Conservation (phyloP, 495 filamentous ascomycete species). For the Letharia lupina region DNA sequence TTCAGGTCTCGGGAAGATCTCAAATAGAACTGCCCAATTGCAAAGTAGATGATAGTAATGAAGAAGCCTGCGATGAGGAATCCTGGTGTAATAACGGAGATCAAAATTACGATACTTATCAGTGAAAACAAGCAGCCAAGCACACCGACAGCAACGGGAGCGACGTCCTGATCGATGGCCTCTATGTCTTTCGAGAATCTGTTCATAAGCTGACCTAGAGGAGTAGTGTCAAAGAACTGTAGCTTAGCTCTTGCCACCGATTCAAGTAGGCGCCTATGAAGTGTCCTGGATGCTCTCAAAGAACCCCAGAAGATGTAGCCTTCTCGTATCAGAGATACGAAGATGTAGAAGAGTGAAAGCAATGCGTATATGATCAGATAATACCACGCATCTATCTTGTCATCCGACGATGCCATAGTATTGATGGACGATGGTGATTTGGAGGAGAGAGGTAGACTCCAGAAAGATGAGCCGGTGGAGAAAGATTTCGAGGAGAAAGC, state of each 20-base stretch:
- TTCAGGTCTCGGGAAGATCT: conserved; percentile 90
- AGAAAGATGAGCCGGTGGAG: conserved; percentile 30
- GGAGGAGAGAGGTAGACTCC: conserved; percentile 31
- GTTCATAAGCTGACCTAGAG: conserved; percentile 95
- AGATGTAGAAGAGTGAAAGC: conserved; percentile 64
- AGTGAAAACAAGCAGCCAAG: conserved; percentile 65
- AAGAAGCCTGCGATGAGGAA: conserved; percentile 85
- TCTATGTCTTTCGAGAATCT: conserved; percentile 97
- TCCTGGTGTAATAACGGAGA: conserved; percentile 81
- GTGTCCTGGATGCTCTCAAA: conserved; percentile 73
- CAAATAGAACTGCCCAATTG: conserved; percentile 82
- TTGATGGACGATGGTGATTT: conserved; percentile 18
- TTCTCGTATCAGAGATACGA: conserved; percentile 71
- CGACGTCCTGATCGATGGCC: conserved; percentile 90
- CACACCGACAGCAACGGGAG: conserved; percentile 75
- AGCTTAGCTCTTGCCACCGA: conserved; percentile 82
- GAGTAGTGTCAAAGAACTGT: conserved; percentile 96
- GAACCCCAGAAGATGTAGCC: conserved; percentile 87
- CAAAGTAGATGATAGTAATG: conserved; percentile 73
- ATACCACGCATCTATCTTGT: conserved; percentile 67
- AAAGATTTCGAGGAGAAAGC: conserved; percentile 30
- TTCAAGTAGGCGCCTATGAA: conserved; percentile 72
- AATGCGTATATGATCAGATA: conserved; percentile 78
- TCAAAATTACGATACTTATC: conserved; percentile 82
- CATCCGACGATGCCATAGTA: conserved; percentile 25